Evolutionary conservation across 345 rosid genomes (phyloP).

Genomic region (Rhizophora mangle): DNA sequence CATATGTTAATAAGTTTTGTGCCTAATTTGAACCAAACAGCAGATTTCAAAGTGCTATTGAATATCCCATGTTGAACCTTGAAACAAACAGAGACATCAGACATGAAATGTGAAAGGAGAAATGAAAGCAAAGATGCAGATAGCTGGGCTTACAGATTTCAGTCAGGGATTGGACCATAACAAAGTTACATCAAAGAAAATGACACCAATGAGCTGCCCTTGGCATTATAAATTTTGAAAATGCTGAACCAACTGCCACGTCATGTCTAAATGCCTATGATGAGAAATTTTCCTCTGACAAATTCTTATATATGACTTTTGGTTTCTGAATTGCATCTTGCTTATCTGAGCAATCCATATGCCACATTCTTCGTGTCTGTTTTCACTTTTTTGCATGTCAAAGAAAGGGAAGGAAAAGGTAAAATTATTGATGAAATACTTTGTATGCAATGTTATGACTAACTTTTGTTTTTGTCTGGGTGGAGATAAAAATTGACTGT

Average conservation of each 20-base stretch:
- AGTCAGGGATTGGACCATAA: neutral
- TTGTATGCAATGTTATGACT: neutral
- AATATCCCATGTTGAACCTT: neutral
- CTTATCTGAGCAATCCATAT: neutral
- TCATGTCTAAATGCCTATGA: neutral
- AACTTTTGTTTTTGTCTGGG: neutral
- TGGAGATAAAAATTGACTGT: too few relatives aligned
- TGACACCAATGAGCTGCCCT: too few relatives aligned
- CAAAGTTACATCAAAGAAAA: neutral
- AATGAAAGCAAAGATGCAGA: neutral
- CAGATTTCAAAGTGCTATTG: neutral
- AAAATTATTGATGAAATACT: neutral
- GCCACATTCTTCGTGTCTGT: neutral
- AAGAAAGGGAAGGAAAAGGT: neutral
- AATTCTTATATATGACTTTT: neutral
- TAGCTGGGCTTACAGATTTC: neutral
- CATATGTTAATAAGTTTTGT: neutral
- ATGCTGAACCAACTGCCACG: too few relatives aligned
- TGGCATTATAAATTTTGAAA: too few relatives aligned
- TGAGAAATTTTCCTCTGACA: neutral
- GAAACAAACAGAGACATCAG: neutral
- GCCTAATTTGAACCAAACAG: neutral
- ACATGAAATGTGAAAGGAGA: neutral
- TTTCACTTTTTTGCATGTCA: neutral
- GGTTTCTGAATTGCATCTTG: neutral